Percentiles rank a stretch among this genome's conserved stretches.
These are phyloP conservation scores for Tricholoma matsutake DNA, from an alignment of 768 basidiomycete species.

Conservation along the genomic window DNA sequence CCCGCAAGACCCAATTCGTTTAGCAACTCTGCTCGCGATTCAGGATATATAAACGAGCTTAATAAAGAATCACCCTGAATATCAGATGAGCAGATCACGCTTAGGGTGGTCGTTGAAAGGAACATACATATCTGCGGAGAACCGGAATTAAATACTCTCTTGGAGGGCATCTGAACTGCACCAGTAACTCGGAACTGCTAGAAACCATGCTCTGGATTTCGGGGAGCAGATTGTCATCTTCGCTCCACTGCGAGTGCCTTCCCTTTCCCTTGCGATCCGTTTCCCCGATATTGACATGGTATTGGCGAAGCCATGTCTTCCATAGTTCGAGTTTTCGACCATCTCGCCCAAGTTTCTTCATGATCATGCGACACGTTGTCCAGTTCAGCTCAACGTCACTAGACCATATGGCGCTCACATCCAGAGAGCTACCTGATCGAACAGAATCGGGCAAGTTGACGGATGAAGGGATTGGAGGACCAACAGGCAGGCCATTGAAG, in stretches of 20 bases:
- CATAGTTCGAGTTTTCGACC: constrained; percentile 77
- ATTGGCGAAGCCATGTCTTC: constrained; percentile 58
- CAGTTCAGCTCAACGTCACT: constrained; percentile 55
- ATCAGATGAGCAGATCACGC: not conserved
- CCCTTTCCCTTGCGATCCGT: constrained; percentile 27
- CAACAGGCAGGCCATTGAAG: constrained; percentile 4
- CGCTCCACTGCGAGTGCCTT: constrained; percentile 46
- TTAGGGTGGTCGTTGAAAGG: not conserved
- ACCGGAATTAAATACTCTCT: constrained; percentile 47
- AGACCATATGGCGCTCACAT: constrained; percentile 48
- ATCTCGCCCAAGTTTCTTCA: constrained; percentile 57
- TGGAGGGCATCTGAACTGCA: constrained; percentile 23
- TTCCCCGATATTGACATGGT: constrained; percentile 27
- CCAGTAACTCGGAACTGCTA: constrained; percentile 16
- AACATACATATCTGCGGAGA: constrained; percentile 57
- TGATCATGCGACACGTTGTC: constrained; percentile 49
- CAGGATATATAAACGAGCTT: constrained; percentile 65
- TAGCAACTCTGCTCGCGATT: constrained; percentile 69
- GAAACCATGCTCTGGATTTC: constrained; percentile 24
- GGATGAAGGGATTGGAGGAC: constrained; percentile 29
- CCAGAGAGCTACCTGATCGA: constrained; percentile 5
- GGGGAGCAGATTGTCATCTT: constrained; percentile 37
- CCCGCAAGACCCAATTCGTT: constrained; percentile 48
- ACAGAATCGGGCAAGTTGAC: constrained; percentile 14
- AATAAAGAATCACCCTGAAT: constrained; percentile 55